Percentiles rank a stretch among this genome's conserved stretches.
Evolutionary conservation across 1,284 basidiomycete species (phyloP).

Genomic region (Melampsora larici-populina): DNA sequence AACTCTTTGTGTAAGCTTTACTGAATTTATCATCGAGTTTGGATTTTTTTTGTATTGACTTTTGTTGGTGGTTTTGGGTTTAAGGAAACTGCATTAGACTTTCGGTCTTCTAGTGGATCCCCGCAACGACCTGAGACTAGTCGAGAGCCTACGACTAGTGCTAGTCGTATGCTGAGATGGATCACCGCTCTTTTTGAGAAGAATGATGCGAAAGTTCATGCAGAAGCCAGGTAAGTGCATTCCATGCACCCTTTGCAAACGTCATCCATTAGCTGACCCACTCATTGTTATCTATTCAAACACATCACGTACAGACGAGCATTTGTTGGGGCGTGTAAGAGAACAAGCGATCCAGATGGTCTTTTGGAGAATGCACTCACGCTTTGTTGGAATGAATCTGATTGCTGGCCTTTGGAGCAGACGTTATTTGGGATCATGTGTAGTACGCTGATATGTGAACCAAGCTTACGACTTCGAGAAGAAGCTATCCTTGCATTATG

Average conservation of each 20-base stretch:
- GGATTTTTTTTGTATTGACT: not conserved
- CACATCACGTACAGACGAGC: constrained; percentile 12
- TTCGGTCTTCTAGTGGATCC: constrained; percentile 20
- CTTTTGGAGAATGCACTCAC: constrained; percentile 29
- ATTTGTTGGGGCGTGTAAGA: constrained; percentile 27
- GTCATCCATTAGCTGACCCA: not conserved
- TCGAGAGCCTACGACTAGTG: constrained; percentile 14
- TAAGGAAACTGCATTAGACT: constrained; percentile 32
- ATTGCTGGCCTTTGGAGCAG: constrained; percentile 16
- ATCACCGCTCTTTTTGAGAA: constrained; percentile 35
- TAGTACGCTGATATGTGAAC: constrained; percentile 19
- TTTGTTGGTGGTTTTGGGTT: not conserved
- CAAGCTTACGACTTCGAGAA: constrained; percentile 26
- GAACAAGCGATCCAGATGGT: constrained; percentile 38
- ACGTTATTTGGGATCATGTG: constrained; percentile 37
- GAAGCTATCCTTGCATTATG: constrained; percentile 24
- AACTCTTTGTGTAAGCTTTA: constrained; percentile 31
- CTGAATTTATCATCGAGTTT: not conserved
- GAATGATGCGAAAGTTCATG: constrained; percentile 20
- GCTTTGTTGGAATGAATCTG: constrained; percentile 38
- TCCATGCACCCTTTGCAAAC: not conserved
- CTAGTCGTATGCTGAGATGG: constrained; percentile 31
- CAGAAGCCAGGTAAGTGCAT: constrained; percentile 31
- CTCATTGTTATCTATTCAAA: not conserved
- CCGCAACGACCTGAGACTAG: constrained; percentile 1